Evolutionary conservation across 495 filamentous ascomycete species (phyloP).

Genomic region (Xylaria intraflava): DNA sequence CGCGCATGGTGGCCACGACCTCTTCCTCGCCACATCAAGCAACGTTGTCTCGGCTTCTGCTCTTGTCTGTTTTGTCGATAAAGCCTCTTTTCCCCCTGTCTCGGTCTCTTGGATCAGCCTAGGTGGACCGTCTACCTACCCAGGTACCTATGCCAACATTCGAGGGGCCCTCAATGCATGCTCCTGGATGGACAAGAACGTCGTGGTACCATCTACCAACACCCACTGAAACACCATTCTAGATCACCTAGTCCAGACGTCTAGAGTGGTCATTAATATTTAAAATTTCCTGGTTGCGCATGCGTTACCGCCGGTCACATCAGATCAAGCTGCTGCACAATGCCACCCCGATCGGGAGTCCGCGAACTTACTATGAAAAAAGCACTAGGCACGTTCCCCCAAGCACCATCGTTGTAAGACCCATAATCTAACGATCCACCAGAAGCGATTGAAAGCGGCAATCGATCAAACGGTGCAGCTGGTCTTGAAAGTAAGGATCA

Average conservation of each 20-base stretch:
- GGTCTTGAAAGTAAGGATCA: conserved; percentile 29
- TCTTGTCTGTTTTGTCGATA: neutral
- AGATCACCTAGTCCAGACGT: neutral
- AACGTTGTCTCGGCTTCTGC: neutral
- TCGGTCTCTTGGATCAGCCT: neutral
- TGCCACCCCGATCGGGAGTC: conserved; percentile 8
- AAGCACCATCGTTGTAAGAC: neutral
- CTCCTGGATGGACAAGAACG: neutral
- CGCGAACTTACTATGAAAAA: conserved; percentile 7
- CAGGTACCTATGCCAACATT: neutral
- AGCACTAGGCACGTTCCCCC: conserved; percentile 7
- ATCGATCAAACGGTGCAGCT: conserved; percentile 19
- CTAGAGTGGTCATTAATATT: neutral
- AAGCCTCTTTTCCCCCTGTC: neutral
- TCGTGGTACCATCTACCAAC: too few species aligned
- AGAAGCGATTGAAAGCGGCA: conserved; percentile 26
- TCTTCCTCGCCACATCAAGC: neutral
- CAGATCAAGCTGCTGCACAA: neutral
- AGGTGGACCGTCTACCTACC: neutral
- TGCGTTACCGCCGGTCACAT: neutral
- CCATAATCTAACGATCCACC: conserved; percentile 10
- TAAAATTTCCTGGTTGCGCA: neutral
- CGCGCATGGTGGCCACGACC: neutral
- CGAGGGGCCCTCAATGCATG: neutral
- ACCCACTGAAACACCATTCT: neutral